A percentile compares a stretch with the other conserved stretches of the same genome.
phyloP scores from a whole-genome alignment of 2,329 filamentous ascomycete genomes.

The Nemania sp. region DNA sequence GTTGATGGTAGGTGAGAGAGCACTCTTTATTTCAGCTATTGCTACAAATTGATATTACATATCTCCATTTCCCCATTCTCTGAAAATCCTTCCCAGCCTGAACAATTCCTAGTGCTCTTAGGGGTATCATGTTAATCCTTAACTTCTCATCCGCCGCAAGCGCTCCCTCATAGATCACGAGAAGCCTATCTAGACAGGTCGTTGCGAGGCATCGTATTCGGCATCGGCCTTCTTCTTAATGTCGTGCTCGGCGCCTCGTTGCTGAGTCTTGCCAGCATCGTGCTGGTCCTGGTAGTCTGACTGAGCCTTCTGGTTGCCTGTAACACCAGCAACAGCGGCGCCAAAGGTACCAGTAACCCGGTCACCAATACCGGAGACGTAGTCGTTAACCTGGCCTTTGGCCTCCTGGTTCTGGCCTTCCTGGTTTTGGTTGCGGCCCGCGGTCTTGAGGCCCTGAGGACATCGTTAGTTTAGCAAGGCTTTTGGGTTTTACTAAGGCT shows the following conservation, averaged over 20 bases:
- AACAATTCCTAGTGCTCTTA: background rate
- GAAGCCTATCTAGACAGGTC: slow-evolving; percentile 27
- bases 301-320: slow-evolving; percentile 76
- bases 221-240: slow-evolving; percentile 77
- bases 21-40: background rate
- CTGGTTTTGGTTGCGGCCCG: slow-evolving; percentile 82
- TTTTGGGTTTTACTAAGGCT: slow-evolving; percentile 35
- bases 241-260: slow-evolving; percentile 85
- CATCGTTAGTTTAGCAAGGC: background rate
- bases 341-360: slow-evolving; percentile 80
- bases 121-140: slow-evolving; percentile 39
- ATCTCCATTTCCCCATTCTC: background rate
- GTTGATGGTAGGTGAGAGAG: background rate
- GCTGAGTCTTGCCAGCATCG: slow-evolving; percentile 84
- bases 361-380: slow-evolving; percentile 73
- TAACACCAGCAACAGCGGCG: slow-evolving; percentile 75
- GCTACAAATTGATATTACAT: background rate
- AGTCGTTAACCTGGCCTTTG: slow-evolving; percentile 81
- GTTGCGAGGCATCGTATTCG: slow-evolving; percentile 43
- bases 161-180: background rate
- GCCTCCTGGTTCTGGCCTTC: slow-evolving; percentile 86
- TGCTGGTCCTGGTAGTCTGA: slow-evolving; percentile 75
- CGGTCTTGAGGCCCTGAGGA: slow-evolving; percentile 72
- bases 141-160: slow-evolving; percentile 14
- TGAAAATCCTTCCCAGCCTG: background rate